phyloP scores from a whole-genome alignment of 768 basidiomycete genomes.

The Collybia sp. region DNA sequence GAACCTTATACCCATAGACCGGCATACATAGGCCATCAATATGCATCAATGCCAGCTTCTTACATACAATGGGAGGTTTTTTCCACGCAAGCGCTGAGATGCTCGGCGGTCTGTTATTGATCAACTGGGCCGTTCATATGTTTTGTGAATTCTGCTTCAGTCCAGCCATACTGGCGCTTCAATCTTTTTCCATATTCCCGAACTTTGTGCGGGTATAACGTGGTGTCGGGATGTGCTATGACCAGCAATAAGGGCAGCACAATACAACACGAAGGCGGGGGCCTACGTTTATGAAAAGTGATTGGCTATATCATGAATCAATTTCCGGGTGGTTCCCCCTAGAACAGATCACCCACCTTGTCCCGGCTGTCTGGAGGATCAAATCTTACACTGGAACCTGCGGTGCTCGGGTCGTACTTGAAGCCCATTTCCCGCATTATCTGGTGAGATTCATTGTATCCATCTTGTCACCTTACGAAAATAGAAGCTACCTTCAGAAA shows the following conservation, averaged over 20 bases:
- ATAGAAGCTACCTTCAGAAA: conserved; percentile 56
- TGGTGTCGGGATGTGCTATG: conserved; percentile 72
- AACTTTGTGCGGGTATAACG: conserved; percentile 45
- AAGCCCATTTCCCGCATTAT: conserved; percentile 81
- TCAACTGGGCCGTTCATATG: conserved; percentile 5
- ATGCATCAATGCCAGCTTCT: too few species aligned
- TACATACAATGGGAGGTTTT: too few species aligned
- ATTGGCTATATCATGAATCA: conserved; percentile 43
- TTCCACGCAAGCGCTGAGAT: too few species aligned
- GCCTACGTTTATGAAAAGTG: conserved; percentile 71
- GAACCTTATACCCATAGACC: conserved; percentile 14
- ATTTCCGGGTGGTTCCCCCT: not conserved
- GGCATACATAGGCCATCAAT: too few species aligned
- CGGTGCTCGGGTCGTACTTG: conserved; percentile 64
- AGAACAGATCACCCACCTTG: conserved; percentile 20
- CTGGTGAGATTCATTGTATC: conserved; percentile 26
- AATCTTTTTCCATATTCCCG: conserved; percentile 53
- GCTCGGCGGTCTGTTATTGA: too few species aligned
- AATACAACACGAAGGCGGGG: not conserved
- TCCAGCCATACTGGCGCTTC: conserved; percentile 67
- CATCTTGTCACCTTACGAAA: not conserved
- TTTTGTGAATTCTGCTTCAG: conserved; percentile 35
- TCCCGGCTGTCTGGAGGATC: conserved; percentile 59
- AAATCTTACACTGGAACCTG: conserved; percentile 80
- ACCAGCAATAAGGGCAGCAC: conserved; percentile 5